phyloP scores from a whole-genome alignment of 1,139 yeast genomes.

The Arxiozyma slooffiae region DNA sequence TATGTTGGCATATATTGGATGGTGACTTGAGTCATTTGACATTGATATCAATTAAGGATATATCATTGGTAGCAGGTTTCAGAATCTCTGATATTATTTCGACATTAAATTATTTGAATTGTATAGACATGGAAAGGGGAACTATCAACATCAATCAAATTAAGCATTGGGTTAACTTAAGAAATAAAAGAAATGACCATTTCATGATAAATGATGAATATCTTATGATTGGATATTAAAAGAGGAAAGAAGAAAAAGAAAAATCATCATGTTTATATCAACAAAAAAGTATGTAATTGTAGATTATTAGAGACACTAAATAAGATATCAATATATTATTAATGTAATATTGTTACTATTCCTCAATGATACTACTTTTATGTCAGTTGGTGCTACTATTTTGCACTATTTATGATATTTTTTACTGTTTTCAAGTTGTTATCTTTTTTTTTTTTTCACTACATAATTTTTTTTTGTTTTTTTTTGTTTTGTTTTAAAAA shows the following conservation, averaged over 20 bases:
- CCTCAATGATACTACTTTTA: too few relatives aligned
- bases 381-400: not conserved
- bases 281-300: not conserved
- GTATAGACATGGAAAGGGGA: slow-evolving; percentile 30
- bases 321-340: too few relatives aligned
- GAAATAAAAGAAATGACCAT: not conserved
- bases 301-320: not conserved
- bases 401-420: not conserved
- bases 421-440: not conserved
- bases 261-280: not conserved
- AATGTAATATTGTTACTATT: too few relatives aligned
- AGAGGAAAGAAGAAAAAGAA: not conserved
- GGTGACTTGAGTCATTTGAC: slow-evolving; percentile 32
- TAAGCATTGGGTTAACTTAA: not conserved
- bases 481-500: too few relatives aligned
- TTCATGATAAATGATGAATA: slow-evolving; percentile 20
- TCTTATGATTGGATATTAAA: slow-evolving; percentile 22
- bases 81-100: slow-evolving; percentile 57
- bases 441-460: not conserved
- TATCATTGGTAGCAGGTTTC: slow-evolving; percentile 58
- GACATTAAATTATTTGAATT: slow-evolving; percentile 54
- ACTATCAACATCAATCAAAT: not conserved
- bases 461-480: too few relatives aligned
- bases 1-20: slow-evolving; percentile 36
- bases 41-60: slow-evolving; percentile 39